phyloP scores from a whole-genome alignment of 768 basidiomycete species.

The Cystofilobasidium ferigula region DNA sequence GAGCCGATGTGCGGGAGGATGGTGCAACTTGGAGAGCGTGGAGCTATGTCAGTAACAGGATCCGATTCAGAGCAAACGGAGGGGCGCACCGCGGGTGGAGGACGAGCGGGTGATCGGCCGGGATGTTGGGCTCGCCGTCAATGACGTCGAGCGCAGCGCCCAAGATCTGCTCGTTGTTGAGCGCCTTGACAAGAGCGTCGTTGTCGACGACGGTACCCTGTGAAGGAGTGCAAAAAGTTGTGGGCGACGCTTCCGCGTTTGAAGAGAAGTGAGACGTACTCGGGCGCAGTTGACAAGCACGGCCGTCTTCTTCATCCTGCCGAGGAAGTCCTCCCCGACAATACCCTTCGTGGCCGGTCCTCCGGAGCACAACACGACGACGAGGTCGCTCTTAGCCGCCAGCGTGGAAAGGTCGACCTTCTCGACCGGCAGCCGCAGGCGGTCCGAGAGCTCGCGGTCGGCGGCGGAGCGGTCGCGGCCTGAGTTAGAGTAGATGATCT shows the following conservation, averaged over 20 bases:
- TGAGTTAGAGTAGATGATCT: constrained; percentile 50
- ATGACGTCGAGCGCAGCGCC: constrained; percentile 90
- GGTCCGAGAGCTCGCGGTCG: not conserved
- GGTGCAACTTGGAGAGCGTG: constrained; percentile 42
- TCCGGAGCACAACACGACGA: constrained; percentile 54
- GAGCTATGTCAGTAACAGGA: no score
- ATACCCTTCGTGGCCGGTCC: constrained; percentile 54
- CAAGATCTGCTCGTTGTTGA: constrained; percentile 69
- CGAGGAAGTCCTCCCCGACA: constrained; percentile 59
- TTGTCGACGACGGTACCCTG: constrained; percentile 72
- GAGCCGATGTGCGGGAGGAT: constrained; percentile 85
- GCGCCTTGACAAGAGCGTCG: constrained; percentile 69
- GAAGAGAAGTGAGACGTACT: constrained; percentile 37
- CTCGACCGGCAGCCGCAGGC: constrained; percentile 1
- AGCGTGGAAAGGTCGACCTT: constrained; percentile 46
- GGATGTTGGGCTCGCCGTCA: constrained; percentile 75
- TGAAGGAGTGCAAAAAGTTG: not conserved
- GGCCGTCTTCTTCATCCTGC: constrained; percentile 70
- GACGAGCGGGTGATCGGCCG: constrained; percentile 64
- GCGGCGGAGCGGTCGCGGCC: constrained; percentile 11
- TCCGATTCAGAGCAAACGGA: not conserved
- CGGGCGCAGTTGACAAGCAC: constrained; percentile 76
- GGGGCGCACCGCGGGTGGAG: constrained; percentile 64
- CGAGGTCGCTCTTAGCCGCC: constrained; percentile 65
- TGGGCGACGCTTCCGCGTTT: not conserved